A percentile compares a stretch with the other conserved stretches of the same genome.
Evolutionary conservation across 306 rosid genomes (phyloP).

Genomic region (Sechiopsis laciniata): DNA sequence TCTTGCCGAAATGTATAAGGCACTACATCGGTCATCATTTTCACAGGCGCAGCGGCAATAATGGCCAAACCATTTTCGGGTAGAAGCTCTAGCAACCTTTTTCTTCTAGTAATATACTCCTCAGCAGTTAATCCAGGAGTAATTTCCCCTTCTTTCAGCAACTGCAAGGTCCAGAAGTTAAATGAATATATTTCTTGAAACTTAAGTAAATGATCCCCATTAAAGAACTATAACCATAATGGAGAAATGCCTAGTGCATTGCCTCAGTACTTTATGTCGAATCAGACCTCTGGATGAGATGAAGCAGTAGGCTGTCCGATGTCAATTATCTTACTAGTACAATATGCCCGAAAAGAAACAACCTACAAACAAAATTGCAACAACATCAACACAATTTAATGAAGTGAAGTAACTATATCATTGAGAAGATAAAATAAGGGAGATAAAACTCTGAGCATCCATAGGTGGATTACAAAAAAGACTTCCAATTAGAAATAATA

Average conservation of each 20-base stretch:
- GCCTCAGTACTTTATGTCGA: background rate
- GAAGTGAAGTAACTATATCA: too few species aligned
- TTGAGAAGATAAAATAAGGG: too few species aligned
- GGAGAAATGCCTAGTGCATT: slow-evolving; percentile 5
- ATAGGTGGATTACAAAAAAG: too few species aligned
- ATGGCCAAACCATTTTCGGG: slow-evolving; percentile 83
- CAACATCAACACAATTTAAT: slow-evolving; percentile 4
- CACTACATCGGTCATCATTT: slow-evolving; percentile 96
- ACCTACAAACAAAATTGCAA: slow-evolving; percentile 38
- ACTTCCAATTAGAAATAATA: too few species aligned
- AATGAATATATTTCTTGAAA: slow-evolving; percentile 9
- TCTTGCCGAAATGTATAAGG: slow-evolving; percentile 95
- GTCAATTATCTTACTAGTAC: slow-evolving; percentile 43
- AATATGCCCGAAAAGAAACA: slow-evolving; percentile 43
- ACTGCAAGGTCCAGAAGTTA: slow-evolving; percentile 30
- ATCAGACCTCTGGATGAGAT: slow-evolving; percentile 73
- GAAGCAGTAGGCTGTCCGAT: slow-evolving; percentile 82
- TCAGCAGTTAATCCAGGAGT: slow-evolving; percentile 69
- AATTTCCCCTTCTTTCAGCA: slow-evolving; percentile 75
- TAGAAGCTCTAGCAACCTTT: slow-evolving; percentile 69
- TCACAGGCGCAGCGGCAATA: slow-evolving; percentile 81
- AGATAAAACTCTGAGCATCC: too few species aligned
- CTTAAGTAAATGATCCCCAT: background rate
- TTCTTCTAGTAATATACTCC: slow-evolving; percentile 71
- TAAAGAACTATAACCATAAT: background rate